Evolutionary conservation across 805 yeast genomes (phyloP).

Genomic region (Sugiyamaella valdiviana): DNA sequence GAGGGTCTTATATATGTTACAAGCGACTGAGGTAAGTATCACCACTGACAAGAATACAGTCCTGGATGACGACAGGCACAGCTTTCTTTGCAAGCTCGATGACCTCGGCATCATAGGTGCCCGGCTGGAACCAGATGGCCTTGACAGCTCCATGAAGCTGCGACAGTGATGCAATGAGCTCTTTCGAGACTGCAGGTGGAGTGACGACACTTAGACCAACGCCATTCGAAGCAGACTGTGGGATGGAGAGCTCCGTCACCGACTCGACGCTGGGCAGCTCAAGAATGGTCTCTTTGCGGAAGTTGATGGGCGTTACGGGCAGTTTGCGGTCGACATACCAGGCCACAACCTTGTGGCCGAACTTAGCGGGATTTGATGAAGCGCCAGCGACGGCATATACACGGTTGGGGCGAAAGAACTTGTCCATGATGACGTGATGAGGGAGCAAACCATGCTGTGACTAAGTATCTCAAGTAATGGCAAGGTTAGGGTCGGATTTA

Average conservation of each 20-base stretch:
- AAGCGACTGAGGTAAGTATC: conserved; percentile 31
- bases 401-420: conserved; percentile 47
- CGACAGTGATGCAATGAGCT: conserved; percentile 38
- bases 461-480: too few relatives aligned
- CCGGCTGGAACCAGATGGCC: conserved; percentile 82
- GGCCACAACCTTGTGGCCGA: conserved; percentile 58
- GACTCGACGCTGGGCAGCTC: conserved; percentile 35
- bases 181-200: conserved; percentile 57
- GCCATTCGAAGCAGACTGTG: conserved; percentile 30
- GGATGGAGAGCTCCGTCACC: conserved; percentile 23
- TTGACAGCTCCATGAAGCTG: conserved; percentile 34
- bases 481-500: too few relatives aligned
- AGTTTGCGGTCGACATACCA: conserved; percentile 60
- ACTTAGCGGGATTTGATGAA: conserved; percentile 54
- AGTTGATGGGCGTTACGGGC: conserved; percentile 63
- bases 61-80: conserved; percentile 37
- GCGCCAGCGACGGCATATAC: conserved; percentile 69
- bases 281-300: conserved; percentile 44
- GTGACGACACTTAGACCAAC: conserved; percentile 60
- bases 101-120: conserved; percentile 53
- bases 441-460: too few relatives aligned
- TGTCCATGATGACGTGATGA: conserved; percentile 23
- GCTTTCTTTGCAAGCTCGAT: conserved; percentile 25
- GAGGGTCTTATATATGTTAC: conserved; percentile 2
- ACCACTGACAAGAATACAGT: conserved; percentile 69